Evolutionary conservation across 1,284 basidiomycete genomes (phyloP), one percentile per base, ranked within the genome.

Genomic region (Peniophora sp.): DNA sequence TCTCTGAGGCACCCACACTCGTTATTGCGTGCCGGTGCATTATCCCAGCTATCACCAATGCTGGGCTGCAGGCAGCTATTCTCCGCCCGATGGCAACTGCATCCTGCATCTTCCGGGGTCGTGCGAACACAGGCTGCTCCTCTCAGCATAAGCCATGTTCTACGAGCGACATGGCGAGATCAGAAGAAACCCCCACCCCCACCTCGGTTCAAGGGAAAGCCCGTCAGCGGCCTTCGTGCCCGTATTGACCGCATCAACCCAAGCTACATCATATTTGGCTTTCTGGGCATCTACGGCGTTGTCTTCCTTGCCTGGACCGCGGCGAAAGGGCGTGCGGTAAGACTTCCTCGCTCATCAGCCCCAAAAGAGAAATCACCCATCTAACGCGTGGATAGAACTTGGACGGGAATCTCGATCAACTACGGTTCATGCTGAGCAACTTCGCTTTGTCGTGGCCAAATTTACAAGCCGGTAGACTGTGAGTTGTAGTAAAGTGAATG

Each of bases 401-500:
- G 58, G 58, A 64, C 55, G 63, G 67, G 10, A 80, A 92, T 59
- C 62, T 73, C 0, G 66, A 72, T 3, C 61, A 80, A 3, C 68
- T 76, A 52, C 52, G 64, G 15, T 86, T 76, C 69, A 81, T 95
- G 79, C 57, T 65, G 10, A 62, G 82, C 37, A 85, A 95, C 66
- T 93, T 95, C 62, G 74, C 71, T 3, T 66, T 69, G 44, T 79
- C 75, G 60, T 78, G 79, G 71, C 60, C 66, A 11, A 94, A 93
- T 64, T 60, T 94, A 18, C 65, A 68, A 1, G 67, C 74, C 5
- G 91, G 91, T 5, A 74, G 91, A 65, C 63, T 88, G 88, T 90
- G 54, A 50, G 83, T 65, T n/a, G 23, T 24, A 2, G 9, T 34
- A 17, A 41, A 42, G 17, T 34, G 23, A 27, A n/a, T n/a, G 24